phyloP scores from a whole-genome alignment of 805 yeast genomes.

The Wickerhamiella vanderwaltii region DNA sequence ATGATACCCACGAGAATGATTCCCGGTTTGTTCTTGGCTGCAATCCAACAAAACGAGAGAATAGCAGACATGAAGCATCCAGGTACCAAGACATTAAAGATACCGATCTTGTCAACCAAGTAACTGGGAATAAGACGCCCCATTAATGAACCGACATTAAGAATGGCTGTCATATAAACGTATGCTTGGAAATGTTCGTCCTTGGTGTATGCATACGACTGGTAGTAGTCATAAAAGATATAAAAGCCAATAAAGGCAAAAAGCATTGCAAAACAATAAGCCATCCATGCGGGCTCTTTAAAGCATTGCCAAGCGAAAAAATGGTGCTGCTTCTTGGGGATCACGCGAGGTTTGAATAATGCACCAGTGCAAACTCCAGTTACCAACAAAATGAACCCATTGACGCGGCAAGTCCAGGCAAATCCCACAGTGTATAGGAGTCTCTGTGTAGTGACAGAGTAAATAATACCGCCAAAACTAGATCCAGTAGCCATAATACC shows the following conservation, averaged over 20 bases:
- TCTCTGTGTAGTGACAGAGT: constrained; percentile 36
- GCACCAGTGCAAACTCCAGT: constrained; percentile 22
- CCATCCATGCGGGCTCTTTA: constrained; percentile 22
- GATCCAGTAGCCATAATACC: constrained; percentile 41
- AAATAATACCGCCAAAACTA: constrained; percentile 39
- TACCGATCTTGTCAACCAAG: constrained; percentile 37
- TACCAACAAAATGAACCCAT: constrained; percentile 34
- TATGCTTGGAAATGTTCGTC: constrained; percentile 19
- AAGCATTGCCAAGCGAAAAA: constrained; percentile 23
- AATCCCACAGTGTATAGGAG: constrained; percentile 37
- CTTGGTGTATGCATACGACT: constrained; percentile 23
- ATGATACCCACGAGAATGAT: constrained; percentile 23
- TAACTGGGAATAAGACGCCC: constrained; percentile 42
- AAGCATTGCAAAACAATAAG: constrained; percentile 21
- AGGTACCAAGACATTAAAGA: constrained; percentile 32
- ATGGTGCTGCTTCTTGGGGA: constrained; percentile 18
- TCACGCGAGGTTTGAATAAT: constrained; percentile 24
- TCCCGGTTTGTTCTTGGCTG: constrained; percentile 20
- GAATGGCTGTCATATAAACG: constrained; percentile 26
- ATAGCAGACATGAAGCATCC: constrained; percentile 24
- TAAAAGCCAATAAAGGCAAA: constrained; percentile 27
- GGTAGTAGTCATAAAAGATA: constrained; percentile 28
- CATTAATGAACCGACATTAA: constrained; percentile 32
- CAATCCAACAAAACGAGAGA: constrained; percentile 27
- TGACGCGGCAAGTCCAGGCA: constrained; percentile 42